Percentiles rank a stretch among this genome's conserved stretches.
phyloP scores from a whole-genome alignment of 345 rosid species.

The Eucalyptus grandis region DNA sequence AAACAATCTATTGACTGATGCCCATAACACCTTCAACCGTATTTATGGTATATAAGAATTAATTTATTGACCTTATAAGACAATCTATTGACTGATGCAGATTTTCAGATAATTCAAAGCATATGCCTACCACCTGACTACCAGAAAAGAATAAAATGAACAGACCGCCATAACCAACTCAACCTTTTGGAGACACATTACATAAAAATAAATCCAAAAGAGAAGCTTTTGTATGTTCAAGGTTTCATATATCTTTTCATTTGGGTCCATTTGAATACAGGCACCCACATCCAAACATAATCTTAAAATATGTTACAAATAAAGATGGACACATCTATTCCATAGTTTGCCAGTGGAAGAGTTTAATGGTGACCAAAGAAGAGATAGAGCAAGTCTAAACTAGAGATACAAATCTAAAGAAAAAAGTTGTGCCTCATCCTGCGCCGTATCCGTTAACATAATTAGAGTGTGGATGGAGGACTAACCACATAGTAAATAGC shows the following conservation, averaged over 20 bases:
- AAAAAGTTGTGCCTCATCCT: not conserved
- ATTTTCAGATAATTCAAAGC: not conserved
- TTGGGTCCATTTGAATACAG: not conserved
- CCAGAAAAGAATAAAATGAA: not conserved
- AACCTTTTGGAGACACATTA: not conserved
- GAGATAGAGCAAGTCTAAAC: not conserved
- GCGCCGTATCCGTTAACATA: not conserved
- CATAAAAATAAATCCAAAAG: not conserved
- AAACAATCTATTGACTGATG: not conserved
- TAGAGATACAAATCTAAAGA: not conserved
- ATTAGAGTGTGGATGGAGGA: not conserved
- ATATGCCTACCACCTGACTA: not conserved
- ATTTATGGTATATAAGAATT: too few relatives aligned
- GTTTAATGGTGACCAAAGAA: not conserved
- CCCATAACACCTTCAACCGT: too few relatives aligned
- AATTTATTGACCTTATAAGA: too few relatives aligned
- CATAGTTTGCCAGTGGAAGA: not conserved
- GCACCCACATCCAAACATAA: not conserved
- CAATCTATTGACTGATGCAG: not conserved
- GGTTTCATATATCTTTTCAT: not conserved
- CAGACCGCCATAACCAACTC: not conserved
- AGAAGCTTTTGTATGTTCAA: not conserved
- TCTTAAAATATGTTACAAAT: not conserved
- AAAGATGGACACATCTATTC: not conserved
- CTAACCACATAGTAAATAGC: slow-evolving; percentile 82